phyloP scores from a whole-genome alignment of 345 rosid genomes.

The Hibiscus mutabilis region DNA sequence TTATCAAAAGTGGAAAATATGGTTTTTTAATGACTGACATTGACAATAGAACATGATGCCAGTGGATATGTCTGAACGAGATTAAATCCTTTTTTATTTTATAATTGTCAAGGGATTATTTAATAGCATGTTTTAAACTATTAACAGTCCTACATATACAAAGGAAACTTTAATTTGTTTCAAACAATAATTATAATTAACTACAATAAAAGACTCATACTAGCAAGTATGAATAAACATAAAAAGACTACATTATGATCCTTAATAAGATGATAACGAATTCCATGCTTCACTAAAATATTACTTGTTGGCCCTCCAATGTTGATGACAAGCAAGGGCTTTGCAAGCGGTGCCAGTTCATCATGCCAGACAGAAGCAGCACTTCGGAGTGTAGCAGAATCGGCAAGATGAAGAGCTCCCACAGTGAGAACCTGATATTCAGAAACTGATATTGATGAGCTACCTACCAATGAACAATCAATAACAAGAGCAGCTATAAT shows the following conservation, averaged over 20 bases:
- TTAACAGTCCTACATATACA: no score
- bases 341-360: slow-evolving; percentile 53
- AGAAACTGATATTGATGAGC: slow-evolving; percentile 21
- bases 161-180: neutral
- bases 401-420: slow-evolving; percentile 86
- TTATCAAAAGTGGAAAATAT: no score
- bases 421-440: slow-evolving; percentile 60
- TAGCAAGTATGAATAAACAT: neutral
- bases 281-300: slow-evolving; percentile 15
- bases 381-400: slow-evolving; percentile 49
- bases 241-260: neutral
- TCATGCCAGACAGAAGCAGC: slow-evolving; percentile 74
- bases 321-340: slow-evolving; percentile 85
- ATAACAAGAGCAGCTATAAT: neutral
- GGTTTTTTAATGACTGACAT: no score
- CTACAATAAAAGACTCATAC: neutral
- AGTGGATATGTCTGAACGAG: no score
- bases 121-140: no score
- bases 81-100: no score
- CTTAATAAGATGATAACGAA: slow-evolving; percentile 10
- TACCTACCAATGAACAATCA: neutral
- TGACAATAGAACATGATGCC: no score
- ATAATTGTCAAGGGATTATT: no score
- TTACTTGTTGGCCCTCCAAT: slow-evolving; percentile 93
- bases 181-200: neutral